Evolutionary conservation across 1,284 basidiomycete species (phyloP).

Genomic region (Naganishia cerealis): DNA sequence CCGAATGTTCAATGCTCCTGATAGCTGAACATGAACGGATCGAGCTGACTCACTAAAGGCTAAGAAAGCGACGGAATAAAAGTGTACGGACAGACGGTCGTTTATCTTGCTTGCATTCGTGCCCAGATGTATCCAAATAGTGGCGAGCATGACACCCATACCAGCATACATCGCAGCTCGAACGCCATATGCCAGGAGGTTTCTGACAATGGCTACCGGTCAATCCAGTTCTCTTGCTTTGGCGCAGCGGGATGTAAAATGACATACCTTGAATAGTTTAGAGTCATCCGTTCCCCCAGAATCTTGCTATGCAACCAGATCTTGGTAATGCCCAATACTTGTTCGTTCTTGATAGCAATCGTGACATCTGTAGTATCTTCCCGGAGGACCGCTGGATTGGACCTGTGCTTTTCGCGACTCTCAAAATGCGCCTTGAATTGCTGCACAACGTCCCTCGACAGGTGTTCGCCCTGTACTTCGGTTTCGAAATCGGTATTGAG

Average conservation of each 20-base stretch:
- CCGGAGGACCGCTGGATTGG: background rate
- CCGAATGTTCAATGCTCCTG: too few species aligned
- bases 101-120: constrained; percentile 46
- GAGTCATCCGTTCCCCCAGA: constrained; percentile 36
- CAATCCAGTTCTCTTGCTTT: too few species aligned
- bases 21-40: too few species aligned
- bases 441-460: constrained; percentile 5
- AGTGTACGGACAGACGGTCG: constrained; percentile 49
- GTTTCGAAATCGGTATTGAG: constrained; percentile 45
- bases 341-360: background rate
- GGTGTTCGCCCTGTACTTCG: background rate
- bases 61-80: constrained; percentile 63
- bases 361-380: background rate
- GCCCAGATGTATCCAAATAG: constrained; percentile 62
- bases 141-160: constrained; percentile 62
- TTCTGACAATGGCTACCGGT: constrained; percentile 39
- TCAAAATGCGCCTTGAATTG: constrained; percentile 14
- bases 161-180: constrained; percentile 62
- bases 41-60: constrained; percentile 46
- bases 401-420: background rate
- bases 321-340: constrained; percentile 8
- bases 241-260: background rate
- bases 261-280: constrained; percentile 40
- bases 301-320: constrained; percentile 32
- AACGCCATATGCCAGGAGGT: constrained; percentile 64